phyloP scores from a whole-genome alignment of 1,284 basidiomycete genomes.

The Cutaneotrichosporon cyanovorans region DNA sequence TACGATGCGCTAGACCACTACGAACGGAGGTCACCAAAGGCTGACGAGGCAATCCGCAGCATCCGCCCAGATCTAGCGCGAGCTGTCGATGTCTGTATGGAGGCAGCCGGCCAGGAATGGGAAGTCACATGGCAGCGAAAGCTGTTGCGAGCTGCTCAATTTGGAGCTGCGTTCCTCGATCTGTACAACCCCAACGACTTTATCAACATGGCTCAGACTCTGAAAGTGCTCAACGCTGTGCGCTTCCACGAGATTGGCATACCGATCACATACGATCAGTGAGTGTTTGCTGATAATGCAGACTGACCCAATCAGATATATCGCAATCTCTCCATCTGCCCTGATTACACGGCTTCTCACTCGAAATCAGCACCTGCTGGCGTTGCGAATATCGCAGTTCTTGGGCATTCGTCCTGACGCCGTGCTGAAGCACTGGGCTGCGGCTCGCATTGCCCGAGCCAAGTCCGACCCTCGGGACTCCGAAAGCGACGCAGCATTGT shows the following conservation, averaged over 20 bases:
- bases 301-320: slow-evolving; percentile 56
- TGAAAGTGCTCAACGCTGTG: slow-evolving; percentile 93
- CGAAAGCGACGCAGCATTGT: slow-evolving; percentile 68
- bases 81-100: slow-evolving; percentile 87
- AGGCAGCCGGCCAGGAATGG: slow-evolving; percentile 88
- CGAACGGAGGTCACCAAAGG: slow-evolving; percentile 70
- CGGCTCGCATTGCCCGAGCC: slow-evolving; percentile 74
- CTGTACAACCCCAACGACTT: slow-evolving; percentile 85
- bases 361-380: slow-evolving; percentile 82
- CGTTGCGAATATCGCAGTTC: slow-evolving; percentile 81
- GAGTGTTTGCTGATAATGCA: slow-evolving; percentile 17
- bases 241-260: slow-evolving; percentile 87
- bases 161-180: slow-evolving; percentile 88
- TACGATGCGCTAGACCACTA: slow-evolving; percentile 91
- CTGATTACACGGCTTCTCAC: slow-evolving; percentile 76
- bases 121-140: slow-evolving; percentile 81
- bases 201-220: slow-evolving; percentile 77
- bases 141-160: slow-evolving; percentile 89
- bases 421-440: slow-evolving; percentile 93
- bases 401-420: slow-evolving; percentile 74
- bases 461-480: slow-evolving; percentile 50
- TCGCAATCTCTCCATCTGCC: slow-evolving; percentile 64
- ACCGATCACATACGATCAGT: slow-evolving; percentile 87
- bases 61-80: slow-evolving; percentile 76
- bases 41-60: slow-evolving; percentile 83